Percentiles rank a stretch among this genome's conserved stretches.
phyloP scores from a whole-genome alignment of 148 eudicot species.

The Chenopodium quinoa region DNA sequence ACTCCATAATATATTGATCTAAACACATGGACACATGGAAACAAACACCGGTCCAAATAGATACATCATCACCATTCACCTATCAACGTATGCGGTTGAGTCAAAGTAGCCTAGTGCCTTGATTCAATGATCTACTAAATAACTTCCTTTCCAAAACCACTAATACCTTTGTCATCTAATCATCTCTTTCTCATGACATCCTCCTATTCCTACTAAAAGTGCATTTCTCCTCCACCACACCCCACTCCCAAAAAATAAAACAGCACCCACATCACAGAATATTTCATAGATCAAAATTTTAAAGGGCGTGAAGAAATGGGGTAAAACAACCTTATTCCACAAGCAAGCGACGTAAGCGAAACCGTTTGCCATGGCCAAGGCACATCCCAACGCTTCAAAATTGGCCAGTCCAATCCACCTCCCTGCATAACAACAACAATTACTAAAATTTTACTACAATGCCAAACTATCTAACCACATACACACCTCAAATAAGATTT shows the following conservation, averaged over 20 bases:
- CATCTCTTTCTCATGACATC: neutral
- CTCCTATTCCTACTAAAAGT: neutral
- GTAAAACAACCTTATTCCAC: conserved; percentile 74
- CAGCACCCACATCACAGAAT: neutral
- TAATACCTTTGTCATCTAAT: neutral
- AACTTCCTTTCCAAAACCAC: neutral
- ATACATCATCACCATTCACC: neutral
- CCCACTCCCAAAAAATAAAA: neutral
- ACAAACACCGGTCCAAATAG: neutral
- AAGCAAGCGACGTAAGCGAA: conserved; percentile 83
- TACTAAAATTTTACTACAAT: neutral
- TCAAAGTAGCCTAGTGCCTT: neutral
- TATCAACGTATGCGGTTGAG: neutral
- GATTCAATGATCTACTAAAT: neutral
- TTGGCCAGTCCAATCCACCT: conserved; percentile 46
- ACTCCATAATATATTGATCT: neutral
- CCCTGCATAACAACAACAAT: conserved; percentile 17
- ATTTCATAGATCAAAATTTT: too few species aligned
- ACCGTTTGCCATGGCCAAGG: conserved; percentile 99
- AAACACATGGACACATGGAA: neutral
- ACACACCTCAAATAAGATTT: neutral
- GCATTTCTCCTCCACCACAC: neutral
- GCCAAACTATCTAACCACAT: neutral
- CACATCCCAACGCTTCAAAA: conserved; percentile 83
- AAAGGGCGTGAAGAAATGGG: neutral